Percentiles rank a stretch among this genome's conserved stretches.
Conservation (phyloP, 352 stramenopile genomes). For the Phytophthora sansomeana region DNA sequence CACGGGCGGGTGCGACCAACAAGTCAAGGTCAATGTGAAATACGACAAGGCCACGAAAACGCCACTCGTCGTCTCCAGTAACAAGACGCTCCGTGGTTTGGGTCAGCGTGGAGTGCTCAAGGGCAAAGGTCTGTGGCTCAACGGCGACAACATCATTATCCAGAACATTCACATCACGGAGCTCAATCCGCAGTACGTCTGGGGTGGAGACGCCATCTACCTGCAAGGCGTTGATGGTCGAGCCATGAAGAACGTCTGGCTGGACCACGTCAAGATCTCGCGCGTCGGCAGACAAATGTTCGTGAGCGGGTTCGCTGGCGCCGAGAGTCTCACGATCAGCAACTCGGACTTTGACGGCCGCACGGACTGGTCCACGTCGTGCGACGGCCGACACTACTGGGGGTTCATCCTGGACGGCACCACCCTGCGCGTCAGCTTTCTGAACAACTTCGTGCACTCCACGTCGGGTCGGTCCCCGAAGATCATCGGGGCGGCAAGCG, state of each 20-base stretch:
- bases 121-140: slow-evolving; percentile 35
- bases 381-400: slow-evolving; percentile 62
- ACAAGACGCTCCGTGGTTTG: slow-evolving; percentile 41
- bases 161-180: slow-evolving; percentile 54
- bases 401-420: slow-evolving; percentile 36
- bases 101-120: slow-evolving; percentile 29
- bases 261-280: slow-evolving; percentile 58
- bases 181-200: slow-evolving; percentile 50
- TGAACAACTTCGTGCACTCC: slow-evolving; percentile 50
- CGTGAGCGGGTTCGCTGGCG: slow-evolving; percentile 39
- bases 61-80: slow-evolving; percentile 26
- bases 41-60: slow-evolving; percentile 40
- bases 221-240: slow-evolving; percentile 27
- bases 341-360: slow-evolving; percentile 60
- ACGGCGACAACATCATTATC: slow-evolving; percentile 47
- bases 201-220: slow-evolving; percentile 38
- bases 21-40: slow-evolving; percentile 29
- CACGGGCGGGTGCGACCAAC: slow-evolving; percentile 51
- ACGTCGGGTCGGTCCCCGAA: slow-evolving; percentile 47
- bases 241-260: slow-evolving; percentile 40
- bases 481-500: slow-evolving; percentile 19
- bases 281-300: slow-evolving; percentile 52
- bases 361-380: slow-evolving; percentile 47
- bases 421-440: slow-evolving; percentile 31
- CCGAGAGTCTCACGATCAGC: slow-evolving; percentile 53